These are phyloP conservation scores for Sarocladiaceae sp. DNA, from an alignment of 2,329 filamentous ascomycete genomes.

Conservation along the genomic window DNA sequence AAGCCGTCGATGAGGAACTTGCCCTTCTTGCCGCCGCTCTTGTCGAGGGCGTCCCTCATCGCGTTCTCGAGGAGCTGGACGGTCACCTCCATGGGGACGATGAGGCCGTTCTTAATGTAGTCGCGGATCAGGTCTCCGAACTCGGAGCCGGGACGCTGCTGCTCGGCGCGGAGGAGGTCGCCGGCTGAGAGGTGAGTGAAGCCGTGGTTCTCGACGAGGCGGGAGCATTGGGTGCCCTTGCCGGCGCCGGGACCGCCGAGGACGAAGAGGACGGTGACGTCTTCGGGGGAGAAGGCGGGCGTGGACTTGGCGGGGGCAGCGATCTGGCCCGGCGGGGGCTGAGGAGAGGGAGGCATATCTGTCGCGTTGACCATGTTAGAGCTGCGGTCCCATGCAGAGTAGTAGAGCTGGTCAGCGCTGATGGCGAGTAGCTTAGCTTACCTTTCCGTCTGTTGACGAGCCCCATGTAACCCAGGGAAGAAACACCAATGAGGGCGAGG, in stretches of 20 bases:
- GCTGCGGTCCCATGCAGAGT: no score
- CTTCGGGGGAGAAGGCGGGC: constrained; percentile 66
- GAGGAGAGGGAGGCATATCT: constrained; percentile 34
- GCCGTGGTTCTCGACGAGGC: constrained; percentile 78
- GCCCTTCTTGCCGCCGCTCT: constrained; percentile 43
- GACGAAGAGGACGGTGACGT: constrained; percentile 92
- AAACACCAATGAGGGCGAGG: constrained; percentile 40
- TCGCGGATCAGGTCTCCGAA: constrained; percentile 90
- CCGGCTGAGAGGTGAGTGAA: constrained; percentile 93
- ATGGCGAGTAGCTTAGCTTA: constrained; percentile 24
- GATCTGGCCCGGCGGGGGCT: constrained; percentile 35
- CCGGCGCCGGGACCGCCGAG: constrained; percentile 93
- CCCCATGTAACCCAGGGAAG: constrained; percentile 42
- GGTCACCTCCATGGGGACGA: constrained; percentile 99
- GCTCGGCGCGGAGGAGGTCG: constrained; percentile 88
- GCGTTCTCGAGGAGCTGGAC: constrained; percentile 90
- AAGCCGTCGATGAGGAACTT: constrained; percentile 50
- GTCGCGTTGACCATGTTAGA: no score
- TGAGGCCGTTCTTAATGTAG: constrained; percentile 89
- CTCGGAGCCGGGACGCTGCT: constrained; percentile 76
- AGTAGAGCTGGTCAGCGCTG: not conserved
- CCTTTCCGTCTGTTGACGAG: constrained; percentile 45
- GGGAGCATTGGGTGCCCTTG: constrained; percentile 92
- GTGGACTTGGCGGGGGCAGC: constrained; percentile 44
- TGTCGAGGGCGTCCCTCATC: constrained; percentile 65